Evolutionary conservation across 768 basidiomycete species (phyloP).

Genomic region (Tricholoma flavovirens): DNA sequence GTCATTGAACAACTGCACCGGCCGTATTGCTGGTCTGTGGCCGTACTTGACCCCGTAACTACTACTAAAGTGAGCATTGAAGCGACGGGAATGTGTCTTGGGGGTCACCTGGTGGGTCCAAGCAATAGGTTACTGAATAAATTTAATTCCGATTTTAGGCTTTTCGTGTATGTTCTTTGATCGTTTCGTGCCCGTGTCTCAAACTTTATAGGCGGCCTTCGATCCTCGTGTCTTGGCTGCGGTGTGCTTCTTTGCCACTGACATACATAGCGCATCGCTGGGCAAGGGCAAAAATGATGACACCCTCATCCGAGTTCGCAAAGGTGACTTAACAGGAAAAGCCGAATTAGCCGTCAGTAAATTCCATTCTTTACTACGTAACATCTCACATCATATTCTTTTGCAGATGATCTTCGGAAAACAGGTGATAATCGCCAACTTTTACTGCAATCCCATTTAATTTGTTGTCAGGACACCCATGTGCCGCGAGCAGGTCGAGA

Average conservation of each 20-base stretch:
- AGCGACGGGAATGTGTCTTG: slow-evolving; percentile 91
- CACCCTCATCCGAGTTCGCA: slow-evolving; percentile 64
- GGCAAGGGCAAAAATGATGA: slow-evolving; percentile 84
- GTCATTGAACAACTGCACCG: slow-evolving; percentile 79
- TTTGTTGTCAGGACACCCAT: slow-evolving; percentile 69
- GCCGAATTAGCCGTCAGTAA: slow-evolving; percentile 75
- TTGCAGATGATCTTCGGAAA: slow-evolving; percentile 91
- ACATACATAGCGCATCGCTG: slow-evolving; percentile 83
- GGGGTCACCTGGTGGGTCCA: slow-evolving; percentile 69
- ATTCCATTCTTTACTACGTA: background rate
- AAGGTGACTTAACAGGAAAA: slow-evolving; percentile 71
- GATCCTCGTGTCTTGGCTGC: slow-evolving; percentile 76
- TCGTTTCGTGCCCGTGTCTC: background rate
- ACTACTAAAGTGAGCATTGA: slow-evolving; percentile 5
- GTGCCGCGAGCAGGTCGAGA: slow-evolving; percentile 85
- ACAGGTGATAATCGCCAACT: slow-evolving; percentile 47
- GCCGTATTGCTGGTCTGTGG: slow-evolving; percentile 73
- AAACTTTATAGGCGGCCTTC: slow-evolving; percentile 66
- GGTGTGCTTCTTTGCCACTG: slow-evolving; percentile 95
- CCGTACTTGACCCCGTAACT: slow-evolving; percentile 1
- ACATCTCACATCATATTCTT: background rate
- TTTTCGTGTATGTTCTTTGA: slow-evolving; percentile 28
- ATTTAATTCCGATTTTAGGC: slow-evolving; percentile 23
- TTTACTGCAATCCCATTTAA: background rate
- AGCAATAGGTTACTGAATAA: background rate